Conservation (phyloP, 2,329 filamentous ascomycete species). For the Rhynchosporium graminicola region DNA sequence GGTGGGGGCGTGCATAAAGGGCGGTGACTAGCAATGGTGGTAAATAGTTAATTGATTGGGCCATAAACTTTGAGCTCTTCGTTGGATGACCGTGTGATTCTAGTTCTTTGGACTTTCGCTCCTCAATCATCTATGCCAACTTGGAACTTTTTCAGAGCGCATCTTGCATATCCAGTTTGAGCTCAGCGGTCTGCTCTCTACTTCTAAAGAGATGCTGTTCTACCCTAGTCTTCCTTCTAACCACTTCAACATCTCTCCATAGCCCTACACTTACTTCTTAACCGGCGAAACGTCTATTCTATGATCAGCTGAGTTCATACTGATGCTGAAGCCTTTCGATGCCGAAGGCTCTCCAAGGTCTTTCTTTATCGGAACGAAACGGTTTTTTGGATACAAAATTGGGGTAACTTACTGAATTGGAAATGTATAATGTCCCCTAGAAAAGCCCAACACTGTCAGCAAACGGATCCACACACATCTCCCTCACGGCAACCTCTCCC, state of each 20-base stretch:
- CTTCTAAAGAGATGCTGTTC: neutral
- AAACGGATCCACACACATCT: constrained; percentile 29
- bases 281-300: constrained; percentile 12
- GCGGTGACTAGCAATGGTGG: no score
- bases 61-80: neutral
- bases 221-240: neutral
- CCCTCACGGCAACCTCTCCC: constrained; percentile 39
- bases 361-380: no score
- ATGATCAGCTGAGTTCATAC: neutral
- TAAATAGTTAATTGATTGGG: constrained; percentile 6
- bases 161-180: neutral
- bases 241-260: neutral
- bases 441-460: neutral
- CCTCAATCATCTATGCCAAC: no score
- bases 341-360: neutral
- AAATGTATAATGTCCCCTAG: constrained; percentile 46
- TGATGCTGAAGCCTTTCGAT: neutral
- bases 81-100: neutral
- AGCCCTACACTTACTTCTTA: constrained; percentile 8
- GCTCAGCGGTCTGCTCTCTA: neutral
- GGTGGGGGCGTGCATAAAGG: neutral
- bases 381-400: neutral
- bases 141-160: neutral
- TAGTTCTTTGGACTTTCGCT: neutral
- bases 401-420: constrained; percentile 45